Evolutionary conservation across 768 basidiomycete genomes (phyloP).

Genomic region (Rossbeevera mucosa): DNA sequence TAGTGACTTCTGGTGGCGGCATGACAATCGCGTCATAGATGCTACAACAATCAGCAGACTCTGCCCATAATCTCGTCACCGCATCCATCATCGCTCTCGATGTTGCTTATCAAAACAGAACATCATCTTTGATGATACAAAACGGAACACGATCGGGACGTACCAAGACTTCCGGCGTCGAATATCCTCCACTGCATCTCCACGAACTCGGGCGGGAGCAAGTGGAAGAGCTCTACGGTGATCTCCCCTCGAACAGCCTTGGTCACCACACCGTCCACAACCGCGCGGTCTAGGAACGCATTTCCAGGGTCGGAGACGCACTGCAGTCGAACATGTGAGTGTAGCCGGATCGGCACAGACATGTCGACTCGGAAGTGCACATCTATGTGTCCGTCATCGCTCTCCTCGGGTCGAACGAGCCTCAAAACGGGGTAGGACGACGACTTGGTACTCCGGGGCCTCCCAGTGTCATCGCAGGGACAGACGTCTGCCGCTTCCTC

Average conservation of each 20-base stretch:
- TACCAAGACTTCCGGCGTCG: slow-evolving; percentile 56
- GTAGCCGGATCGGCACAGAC: slow-evolving; percentile 46
- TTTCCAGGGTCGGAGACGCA: slow-evolving; percentile 54
- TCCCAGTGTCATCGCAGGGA: slow-evolving; percentile 60
- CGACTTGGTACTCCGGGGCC: slow-evolving; percentile 40
- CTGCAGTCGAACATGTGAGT: slow-evolving; percentile 61
- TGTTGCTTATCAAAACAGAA: slow-evolving; percentile 41
- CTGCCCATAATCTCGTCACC: slow-evolving; percentile 41
- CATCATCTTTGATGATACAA: neutral
- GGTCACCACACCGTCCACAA: slow-evolving; percentile 59
- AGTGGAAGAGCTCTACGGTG: slow-evolving; percentile 49
- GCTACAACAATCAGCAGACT: slow-evolving; percentile 42
- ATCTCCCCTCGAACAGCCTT: slow-evolving; percentile 51
- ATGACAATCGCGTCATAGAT: slow-evolving; percentile 47
- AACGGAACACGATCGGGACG: slow-evolving; percentile 10
- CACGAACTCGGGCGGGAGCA: slow-evolving; percentile 56
- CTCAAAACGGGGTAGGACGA: slow-evolving; percentile 26
- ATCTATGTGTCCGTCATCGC: slow-evolving; percentile 36
- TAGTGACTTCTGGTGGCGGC: slow-evolving; percentile 13
- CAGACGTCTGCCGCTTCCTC: slow-evolving; percentile 66
- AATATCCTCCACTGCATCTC: slow-evolving; percentile 64
- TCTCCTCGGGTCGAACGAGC: slow-evolving; percentile 20
- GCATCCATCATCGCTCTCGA: slow-evolving; percentile 65
- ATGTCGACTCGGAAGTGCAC: slow-evolving; percentile 57
- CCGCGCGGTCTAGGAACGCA: slow-evolving; percentile 39